Conservation (phyloP, 192 early-diverging fungal species). For the Thoreauomyces humboldtii region DNA sequence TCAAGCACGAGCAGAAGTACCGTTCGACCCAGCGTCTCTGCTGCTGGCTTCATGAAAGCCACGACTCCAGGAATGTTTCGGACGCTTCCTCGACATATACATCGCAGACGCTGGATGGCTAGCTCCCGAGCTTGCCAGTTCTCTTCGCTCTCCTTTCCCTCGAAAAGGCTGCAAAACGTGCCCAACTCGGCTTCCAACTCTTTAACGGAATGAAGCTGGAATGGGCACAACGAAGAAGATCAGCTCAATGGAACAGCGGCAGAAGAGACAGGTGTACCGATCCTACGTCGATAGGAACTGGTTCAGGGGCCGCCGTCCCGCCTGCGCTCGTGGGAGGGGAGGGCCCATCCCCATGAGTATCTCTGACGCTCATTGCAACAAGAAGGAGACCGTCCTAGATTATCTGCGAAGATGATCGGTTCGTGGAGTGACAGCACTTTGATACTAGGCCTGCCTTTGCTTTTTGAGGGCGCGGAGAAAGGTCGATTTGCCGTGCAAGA, state of each 20-base stretch:
- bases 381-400: too few relatives aligned
- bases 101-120: slow-evolving; percentile 29
- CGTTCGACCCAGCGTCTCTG: slow-evolving; percentile 22
- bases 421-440: too few relatives aligned
- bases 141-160: slow-evolving; percentile 39
- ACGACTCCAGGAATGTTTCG: neutral
- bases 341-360: too few relatives aligned
- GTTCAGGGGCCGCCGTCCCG: slow-evolving; percentile 5
- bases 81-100: slow-evolving; percentile 19
- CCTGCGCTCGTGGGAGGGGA: neutral
- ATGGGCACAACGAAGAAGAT: too few relatives aligned
- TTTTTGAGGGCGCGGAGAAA: too few relatives aligned
- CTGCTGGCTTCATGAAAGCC: neutral
- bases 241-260: neutral
- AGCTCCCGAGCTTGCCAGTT: slow-evolving; percentile 37
- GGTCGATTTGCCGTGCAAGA: too few relatives aligned
- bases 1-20: neutral
- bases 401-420: too few relatives aligned
- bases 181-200: slow-evolving; percentile 12
- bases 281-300: slow-evolving; percentile 9
- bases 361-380: too few relatives aligned
- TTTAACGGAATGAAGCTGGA: neutral
- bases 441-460: too few relatives aligned
- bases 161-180: slow-evolving; percentile 9
- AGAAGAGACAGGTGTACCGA: neutral